phyloP scores from a whole-genome alignment of 768 basidiomycete genomes.

The Clitopilus hobsonii region DNA sequence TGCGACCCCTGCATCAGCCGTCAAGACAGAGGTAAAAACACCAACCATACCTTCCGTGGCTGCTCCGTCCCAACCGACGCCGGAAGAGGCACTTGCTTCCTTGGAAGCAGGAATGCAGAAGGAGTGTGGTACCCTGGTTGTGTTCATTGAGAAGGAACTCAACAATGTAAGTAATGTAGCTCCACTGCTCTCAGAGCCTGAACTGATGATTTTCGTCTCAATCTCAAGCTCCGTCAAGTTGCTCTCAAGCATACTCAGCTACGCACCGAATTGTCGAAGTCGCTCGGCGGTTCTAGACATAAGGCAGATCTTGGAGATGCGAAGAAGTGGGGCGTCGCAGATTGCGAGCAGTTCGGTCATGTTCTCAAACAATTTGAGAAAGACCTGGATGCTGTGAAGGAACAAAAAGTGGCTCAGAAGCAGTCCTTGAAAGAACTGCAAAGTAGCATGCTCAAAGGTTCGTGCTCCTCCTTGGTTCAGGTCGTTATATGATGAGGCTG shows the following conservation, averaged over 20 bases:
- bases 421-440: constrained; percentile 52
- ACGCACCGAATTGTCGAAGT: constrained; percentile 29
- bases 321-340: constrained; percentile 50
- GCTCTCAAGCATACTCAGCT: constrained; percentile 33
- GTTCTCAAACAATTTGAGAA: constrained; percentile 41
- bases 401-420: constrained; percentile 32
- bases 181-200: no score
- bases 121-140: constrained; percentile 51
- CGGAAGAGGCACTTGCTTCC: constrained; percentile 16
- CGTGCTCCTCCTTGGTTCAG: constrained; percentile 8
- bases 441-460: constrained; percentile 65
- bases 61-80: constrained; percentile 5
- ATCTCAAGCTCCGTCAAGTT: constrained; percentile 46
- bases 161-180: constrained; percentile 59
- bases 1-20: neutral
- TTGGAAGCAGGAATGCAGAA: constrained; percentile 64
- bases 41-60: neutral
- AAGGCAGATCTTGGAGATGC: constrained; percentile 42
- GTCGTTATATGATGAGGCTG: neutral
- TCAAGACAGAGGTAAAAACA: neutral
- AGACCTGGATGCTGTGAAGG: constrained; percentile 49
- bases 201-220: no score
- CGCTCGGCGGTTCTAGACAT: constrained; percentile 32
- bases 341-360: constrained; percentile 47
- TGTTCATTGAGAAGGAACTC: constrained; percentile 46